A percentile compares a stretch with the other conserved stretches of the same genome.
These are phyloP conservation scores for Chlorociboria aeruginascens DNA, from an alignment of 495 filamentous ascomycete species.

Conservation along the genomic window DNA sequence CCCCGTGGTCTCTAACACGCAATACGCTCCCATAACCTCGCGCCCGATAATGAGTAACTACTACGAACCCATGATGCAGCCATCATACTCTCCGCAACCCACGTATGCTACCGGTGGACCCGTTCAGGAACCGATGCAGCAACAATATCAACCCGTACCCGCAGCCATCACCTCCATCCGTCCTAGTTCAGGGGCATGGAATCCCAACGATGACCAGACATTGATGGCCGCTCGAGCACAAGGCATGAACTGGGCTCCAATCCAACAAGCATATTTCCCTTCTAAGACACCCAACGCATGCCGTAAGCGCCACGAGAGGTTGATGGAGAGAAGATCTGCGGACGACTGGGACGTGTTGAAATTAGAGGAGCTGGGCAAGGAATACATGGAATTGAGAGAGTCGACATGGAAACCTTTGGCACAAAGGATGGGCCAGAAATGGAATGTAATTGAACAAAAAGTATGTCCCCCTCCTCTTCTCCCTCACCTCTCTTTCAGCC, in stretches of 20 bases:
- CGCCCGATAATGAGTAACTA: constrained; percentile 1
- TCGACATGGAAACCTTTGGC: constrained; percentile 62
- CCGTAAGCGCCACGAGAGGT: constrained; percentile 63
- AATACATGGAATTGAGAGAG: constrained; percentile 55
- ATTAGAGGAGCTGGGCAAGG: constrained; percentile 50
- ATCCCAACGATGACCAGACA: constrained; percentile 47
- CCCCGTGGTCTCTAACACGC: constrained; percentile 1
- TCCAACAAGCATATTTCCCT: constrained; percentile 56
- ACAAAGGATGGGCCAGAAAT: constrained; percentile 50
- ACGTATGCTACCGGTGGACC: constrained; percentile 14
- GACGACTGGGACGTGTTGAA: constrained; percentile 59
- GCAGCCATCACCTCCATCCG: constrained; percentile 26
- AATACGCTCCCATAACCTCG: constrained; percentile 13
- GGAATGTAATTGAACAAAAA: constrained; percentile 58
- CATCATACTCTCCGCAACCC: constrained; percentile 5
- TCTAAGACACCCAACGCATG: constrained; percentile 67
- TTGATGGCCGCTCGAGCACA: constrained; percentile 48
- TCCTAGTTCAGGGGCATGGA: constrained; percentile 48
- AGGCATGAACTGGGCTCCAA: constrained; percentile 61
- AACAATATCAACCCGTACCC: constrained; percentile 7
- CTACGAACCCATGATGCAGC: constrained; percentile 9
- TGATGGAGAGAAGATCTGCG: constrained; percentile 53
- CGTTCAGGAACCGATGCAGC: constrained; percentile 15
- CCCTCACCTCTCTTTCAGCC: background rate
- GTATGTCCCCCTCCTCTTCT: constrained; percentile 27